Base-by-base conservation (phyloP, 352 stramenopile species). In the Globisporangium takayamanum region DNA sequence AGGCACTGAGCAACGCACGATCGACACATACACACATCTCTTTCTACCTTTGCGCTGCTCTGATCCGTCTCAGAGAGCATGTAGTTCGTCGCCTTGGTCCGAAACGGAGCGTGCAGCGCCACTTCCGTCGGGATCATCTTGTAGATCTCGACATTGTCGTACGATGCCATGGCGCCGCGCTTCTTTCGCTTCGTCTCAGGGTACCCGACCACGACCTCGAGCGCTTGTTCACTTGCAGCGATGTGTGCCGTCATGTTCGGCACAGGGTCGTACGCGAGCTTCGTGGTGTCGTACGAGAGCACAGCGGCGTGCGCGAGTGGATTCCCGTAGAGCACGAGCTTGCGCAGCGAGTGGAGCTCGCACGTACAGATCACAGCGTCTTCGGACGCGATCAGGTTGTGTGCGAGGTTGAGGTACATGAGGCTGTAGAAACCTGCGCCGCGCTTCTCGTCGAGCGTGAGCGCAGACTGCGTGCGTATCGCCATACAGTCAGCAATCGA, bases 121-220 rank as follows among this genome's bases (percentile, higher is more conserved):
- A 78, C 62, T 33, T 88, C 76, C 28, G 82, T 88, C 0, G 80
- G 78, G 56, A 90, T 80, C 69, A 90, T 84, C 63, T 88, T 90
- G 68, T 85, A 90, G 61, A 93, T 93, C 53, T 89, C 74, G 3
- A 91, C 78, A 28, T 83, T 73, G n/a, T 89, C 78, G 59, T 91
- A 91, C 48, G 64, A 70, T 10, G 70, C 64, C 50, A 67, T 77
- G 0, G 73, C 54, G 4, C 60, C 58, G 10, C 69, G 60, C 33
- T 76, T 82, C 46, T 87, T 88, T 44, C 85, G 81, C 58, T 86
- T 90, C 18, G 69, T 86, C 44, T 75, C 76, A 3, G 83, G 83
- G 49, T 87, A 93, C 22, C 78, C 78, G 7, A 83, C 50, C 10
- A 85, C 64, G 18, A 93, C 66, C 12, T 67, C 72, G 14, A 84